A percentile compares a stretch with the other conserved stretches of the same genome.
phyloP scores from a whole-genome alignment of 1,284 basidiomycete species.

The Malassezia dermatis region DNA sequence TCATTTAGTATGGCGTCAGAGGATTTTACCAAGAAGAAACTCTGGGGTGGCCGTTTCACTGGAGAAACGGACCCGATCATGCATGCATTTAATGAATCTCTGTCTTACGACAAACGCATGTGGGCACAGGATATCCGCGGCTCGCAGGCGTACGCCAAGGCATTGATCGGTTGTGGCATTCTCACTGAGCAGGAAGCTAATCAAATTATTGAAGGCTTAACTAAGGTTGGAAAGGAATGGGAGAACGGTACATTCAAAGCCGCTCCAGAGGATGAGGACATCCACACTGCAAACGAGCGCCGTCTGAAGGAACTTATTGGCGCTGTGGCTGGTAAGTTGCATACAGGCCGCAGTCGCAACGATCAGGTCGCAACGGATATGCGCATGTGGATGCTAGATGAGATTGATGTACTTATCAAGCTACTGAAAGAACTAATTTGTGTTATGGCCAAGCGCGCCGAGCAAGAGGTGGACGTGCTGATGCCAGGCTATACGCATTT shows the following conservation, averaged over 20 bases:
- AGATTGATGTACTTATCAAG: slow-evolving; percentile 62
- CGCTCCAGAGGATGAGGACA: slow-evolving; percentile 79
- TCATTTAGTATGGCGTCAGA: slow-evolving; percentile 11
- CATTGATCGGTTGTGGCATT: slow-evolving; percentile 67
- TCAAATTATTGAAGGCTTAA: slow-evolving; percentile 69
- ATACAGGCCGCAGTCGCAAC: slow-evolving; percentile 90
- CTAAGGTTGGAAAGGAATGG: slow-evolving; percentile 75
- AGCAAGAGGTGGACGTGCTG: slow-evolving; percentile 78
- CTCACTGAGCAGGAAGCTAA: slow-evolving; percentile 60
- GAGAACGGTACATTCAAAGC: slow-evolving; percentile 43
- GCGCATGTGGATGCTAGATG: slow-evolving; percentile 83
- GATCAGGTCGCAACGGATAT: slow-evolving; percentile 98
- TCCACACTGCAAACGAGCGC: slow-evolving; percentile 98
- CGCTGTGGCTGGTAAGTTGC: slow-evolving; percentile 51
- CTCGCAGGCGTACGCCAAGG: slow-evolving; percentile 89
- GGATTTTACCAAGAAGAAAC: slow-evolving; percentile 45
- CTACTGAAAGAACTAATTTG: slow-evolving; percentile 67
- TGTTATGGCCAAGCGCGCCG: slow-evolving; percentile 80
- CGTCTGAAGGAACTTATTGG: slow-evolving; percentile 86
- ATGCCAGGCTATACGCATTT: slow-evolving; percentile 89
- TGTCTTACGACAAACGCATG: slow-evolving; percentile 90
- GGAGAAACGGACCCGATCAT: slow-evolving; percentile 43
- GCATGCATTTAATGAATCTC: slow-evolving; percentile 53
- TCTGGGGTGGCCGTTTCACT: slow-evolving; percentile 47
- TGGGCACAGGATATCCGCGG: slow-evolving; percentile 80